These are phyloP conservation scores for Kuraishia cidri DNA, from an alignment of 805 yeast species.

Conservation along the genomic window DNA sequence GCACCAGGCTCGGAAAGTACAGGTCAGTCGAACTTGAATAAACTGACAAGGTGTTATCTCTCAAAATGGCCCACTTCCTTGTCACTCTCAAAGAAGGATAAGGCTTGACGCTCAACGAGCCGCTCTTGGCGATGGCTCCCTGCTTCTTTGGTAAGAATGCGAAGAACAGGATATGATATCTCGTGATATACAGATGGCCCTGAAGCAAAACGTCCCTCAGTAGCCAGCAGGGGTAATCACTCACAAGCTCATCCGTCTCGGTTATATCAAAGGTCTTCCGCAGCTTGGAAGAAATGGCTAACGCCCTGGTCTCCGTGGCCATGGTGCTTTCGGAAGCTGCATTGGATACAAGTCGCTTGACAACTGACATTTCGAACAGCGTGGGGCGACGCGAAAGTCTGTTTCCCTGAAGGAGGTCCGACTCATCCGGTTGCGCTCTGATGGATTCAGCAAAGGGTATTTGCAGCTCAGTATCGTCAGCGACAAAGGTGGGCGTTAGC, in stretches of 20 bases:
- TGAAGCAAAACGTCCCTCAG: slow-evolving; percentile 75
- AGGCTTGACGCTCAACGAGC: slow-evolving; percentile 37
- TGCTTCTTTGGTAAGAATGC: slow-evolving; percentile 63
- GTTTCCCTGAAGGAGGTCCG: neutral
- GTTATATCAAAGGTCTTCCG: slow-evolving; percentile 30
- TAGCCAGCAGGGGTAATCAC: slow-evolving; percentile 73
- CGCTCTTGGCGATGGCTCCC: slow-evolving; percentile 34
- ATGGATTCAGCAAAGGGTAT: neutral
- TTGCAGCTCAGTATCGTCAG: slow-evolving; percentile 3
- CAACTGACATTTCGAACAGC: slow-evolving; percentile 22
- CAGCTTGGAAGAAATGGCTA: slow-evolving; percentile 25
- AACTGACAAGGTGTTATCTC: slow-evolving; percentile 58
- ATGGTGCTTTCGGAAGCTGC: neutral
- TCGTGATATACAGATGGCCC: slow-evolving; percentile 76
- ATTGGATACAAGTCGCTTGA: slow-evolving; percentile 6
- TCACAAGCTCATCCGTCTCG: slow-evolving; percentile 45
- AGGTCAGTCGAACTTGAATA: slow-evolving; percentile 67
- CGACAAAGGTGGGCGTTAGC: neutral
- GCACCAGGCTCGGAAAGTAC: slow-evolving; percentile 74
- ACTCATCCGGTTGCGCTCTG: neutral
- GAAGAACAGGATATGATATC: slow-evolving; percentile 56
- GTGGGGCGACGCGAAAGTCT: slow-evolving; percentile 7
- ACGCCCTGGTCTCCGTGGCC: slow-evolving; percentile 18
- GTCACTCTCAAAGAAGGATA: slow-evolving; percentile 25
- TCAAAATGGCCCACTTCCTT: slow-evolving; percentile 76